These are phyloP conservation scores for Endocladia muricata DNA, from an alignment of 31 red algal species.

Conservation along the genomic window DNA sequence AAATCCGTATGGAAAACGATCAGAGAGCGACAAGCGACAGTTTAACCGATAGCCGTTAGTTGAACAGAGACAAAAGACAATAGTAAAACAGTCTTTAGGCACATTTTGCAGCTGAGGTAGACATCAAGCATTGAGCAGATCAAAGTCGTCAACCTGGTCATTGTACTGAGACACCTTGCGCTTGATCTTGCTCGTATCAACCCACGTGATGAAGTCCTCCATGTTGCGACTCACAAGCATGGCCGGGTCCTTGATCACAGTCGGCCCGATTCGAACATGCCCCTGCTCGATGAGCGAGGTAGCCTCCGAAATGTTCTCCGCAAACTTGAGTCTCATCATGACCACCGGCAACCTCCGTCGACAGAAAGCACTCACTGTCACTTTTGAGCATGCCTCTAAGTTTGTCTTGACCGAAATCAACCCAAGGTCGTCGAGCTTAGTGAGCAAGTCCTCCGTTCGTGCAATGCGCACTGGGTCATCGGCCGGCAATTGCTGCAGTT, in stretches of 20 bases:
- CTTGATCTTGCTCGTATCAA: constrained; percentile 97
- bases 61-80: background rate
- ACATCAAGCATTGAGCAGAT: constrained; percentile 78
- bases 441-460: constrained; percentile 84
- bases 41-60: constrained; percentile 44
- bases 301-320: constrained; percentile 86
- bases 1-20: constrained; percentile 88
- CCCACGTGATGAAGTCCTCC: constrained; percentile 99
- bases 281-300: constrained; percentile 85
- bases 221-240: constrained; percentile 90
- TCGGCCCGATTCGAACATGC: constrained; percentile 91
- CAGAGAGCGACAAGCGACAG: constrained; percentile 66
- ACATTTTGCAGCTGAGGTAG: no score
- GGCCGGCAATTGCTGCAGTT: constrained; percentile 53
- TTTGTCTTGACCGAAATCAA: constrained; percentile 73
- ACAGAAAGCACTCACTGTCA: constrained; percentile 92
- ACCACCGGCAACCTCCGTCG: constrained; percentile 89
- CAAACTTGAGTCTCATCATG: constrained; percentile 91
- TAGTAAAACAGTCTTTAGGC: no score
- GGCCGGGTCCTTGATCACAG: constrained; percentile 75
- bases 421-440: constrained; percentile 88
- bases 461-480: constrained; percentile 63
- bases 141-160: constrained; percentile 91
- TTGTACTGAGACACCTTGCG: constrained; percentile 88
- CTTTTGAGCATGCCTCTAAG: constrained; percentile 64